Base-by-base conservation (phyloP, 75 land plant species). In the Ceratopteris richardii region DNA sequence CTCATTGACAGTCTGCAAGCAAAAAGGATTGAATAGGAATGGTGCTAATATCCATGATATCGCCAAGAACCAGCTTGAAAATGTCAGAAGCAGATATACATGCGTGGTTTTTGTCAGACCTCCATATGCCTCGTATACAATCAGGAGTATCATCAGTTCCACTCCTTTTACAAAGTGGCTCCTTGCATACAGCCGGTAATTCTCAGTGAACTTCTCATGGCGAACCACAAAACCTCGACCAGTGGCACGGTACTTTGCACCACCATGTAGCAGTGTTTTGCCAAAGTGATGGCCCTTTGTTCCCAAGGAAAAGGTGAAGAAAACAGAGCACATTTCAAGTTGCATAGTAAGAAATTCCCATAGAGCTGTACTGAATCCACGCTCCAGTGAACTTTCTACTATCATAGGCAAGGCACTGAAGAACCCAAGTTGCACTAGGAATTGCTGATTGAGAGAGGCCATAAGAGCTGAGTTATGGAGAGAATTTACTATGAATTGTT, bases 241-340 rank as follows among this genome's bases (percentile, higher is more conserved):
- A 0, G 75, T 72, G 56, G 75, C 75, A 23, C 75, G 48, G 40
- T 72, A 72, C 75, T 66, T 72, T 14, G 75, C 75, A 37, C 75
- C 75, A n/a, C 75, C 75, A 54, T 72, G 75, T 14, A 72, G 63
- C 26, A 72, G 44, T 18, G 75, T 72, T n/a, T 69, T 58, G 16
- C 75, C 75, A 24, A 72, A 72, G 56, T 66, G 66, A 40, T 72
- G 75, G 28, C 48, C 40, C 29, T 67, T 70, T 16, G 75, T 72
- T 21, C 75, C 75, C 70, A 72, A 58, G 19, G 75, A 72, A 33
- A 72, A 72, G 17, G 75, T 72, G 44, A 72, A 72, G 44, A 72
- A 72, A 27, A 72, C 60, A 43, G 75, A 65, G 31, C 70, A 71
- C 2, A 72, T 43, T 46, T 72, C 70, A n/a, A 72, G 41, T 44